A percentile compares a stretch with the other conserved stretches of the same genome.
Conservation (phyloP, 2,329 filamentous ascomycete genomes). For the Tolypocladium guangdongense region DNA sequence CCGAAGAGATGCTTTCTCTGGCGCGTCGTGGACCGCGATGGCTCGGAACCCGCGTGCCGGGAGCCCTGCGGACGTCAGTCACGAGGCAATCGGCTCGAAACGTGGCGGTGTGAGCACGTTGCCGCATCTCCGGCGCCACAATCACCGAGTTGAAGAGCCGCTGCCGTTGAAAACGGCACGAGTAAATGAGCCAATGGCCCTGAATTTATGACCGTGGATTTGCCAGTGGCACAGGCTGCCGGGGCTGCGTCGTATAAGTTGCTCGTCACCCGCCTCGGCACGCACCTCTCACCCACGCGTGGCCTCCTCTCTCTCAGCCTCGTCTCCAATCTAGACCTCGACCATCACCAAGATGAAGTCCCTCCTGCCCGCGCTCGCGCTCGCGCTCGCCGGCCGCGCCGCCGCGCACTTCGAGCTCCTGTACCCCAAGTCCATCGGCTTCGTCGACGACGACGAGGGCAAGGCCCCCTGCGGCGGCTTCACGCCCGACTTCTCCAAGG, state of each 20-base stretch:
- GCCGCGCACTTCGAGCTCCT: slow-evolving; percentile 44
- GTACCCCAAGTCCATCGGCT: slow-evolving; percentile 35
- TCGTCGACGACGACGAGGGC: slow-evolving; percentile 32
- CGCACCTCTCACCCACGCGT: not conserved
- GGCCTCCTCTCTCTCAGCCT: not conserved
- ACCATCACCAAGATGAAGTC: slow-evolving; percentile 6
- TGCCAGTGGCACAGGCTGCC: not conserved
- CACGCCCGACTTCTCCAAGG: slow-evolving; percentile 31
- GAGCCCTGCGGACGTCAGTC: no score
- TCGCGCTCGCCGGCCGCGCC: slow-evolving; percentile 26
- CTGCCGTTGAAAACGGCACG: no score
- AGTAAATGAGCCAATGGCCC: no score
- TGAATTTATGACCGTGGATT: no score
- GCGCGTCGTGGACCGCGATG: no score
- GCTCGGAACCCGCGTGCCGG: no score
- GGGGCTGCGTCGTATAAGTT: not conserved
- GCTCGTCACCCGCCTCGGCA: not conserved
- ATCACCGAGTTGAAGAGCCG: no score
- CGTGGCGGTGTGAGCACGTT: no score
- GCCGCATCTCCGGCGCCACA: no score
- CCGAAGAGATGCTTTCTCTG: no score
- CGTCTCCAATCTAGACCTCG: slow-evolving; percentile 4
- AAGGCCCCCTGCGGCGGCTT: slow-evolving; percentile 45
- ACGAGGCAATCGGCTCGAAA: no score
- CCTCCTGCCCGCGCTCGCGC: slow-evolving; percentile 9